phyloP scores from a whole-genome alignment of 768 basidiomycete genomes.

The Rhodotorula graminis region DNA sequence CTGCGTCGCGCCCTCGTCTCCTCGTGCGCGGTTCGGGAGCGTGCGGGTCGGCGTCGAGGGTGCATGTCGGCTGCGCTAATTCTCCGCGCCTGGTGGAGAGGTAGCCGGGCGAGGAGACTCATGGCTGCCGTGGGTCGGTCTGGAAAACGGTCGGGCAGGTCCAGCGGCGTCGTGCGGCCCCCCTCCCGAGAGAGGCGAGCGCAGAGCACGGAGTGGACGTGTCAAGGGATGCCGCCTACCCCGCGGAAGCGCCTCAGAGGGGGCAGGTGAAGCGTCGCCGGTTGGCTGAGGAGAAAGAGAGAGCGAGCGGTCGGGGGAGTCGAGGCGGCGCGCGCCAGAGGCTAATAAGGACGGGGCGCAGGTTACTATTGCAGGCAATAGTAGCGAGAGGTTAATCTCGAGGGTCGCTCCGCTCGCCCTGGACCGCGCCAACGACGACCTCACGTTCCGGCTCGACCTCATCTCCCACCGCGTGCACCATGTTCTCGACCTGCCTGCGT shows the following conservation, averaged over 20 bases:
- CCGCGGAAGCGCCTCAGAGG: background rate
- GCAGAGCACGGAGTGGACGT: background rate
- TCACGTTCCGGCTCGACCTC: background rate
- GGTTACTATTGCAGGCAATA: background rate
- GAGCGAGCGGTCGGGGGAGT: background rate
- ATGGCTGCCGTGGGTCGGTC: conserved; percentile 20
- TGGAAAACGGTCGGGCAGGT: conserved; percentile 8
- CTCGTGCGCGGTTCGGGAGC: background rate
- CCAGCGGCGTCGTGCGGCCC: background rate
- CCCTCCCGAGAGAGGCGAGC: too few relatives aligned
- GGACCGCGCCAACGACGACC: too few relatives aligned
- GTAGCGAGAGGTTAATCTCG: too few relatives aligned
- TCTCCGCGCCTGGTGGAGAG: conserved; percentile 20
- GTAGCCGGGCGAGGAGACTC: conserved; percentile 19
- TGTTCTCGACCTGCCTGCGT: conserved; percentile 31
- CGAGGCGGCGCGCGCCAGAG: background rate
- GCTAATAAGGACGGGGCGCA: too few relatives aligned
- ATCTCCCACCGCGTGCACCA: background rate
- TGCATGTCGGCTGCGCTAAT: conserved; percentile 24
- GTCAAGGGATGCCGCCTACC: conserved; percentile 24
- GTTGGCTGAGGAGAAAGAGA: background rate
- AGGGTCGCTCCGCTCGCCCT: too few relatives aligned
- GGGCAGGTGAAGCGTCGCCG: conserved; percentile 25
- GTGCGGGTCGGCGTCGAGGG: background rate
- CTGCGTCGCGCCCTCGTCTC: background rate